phyloP scores from a whole-genome alignment of 2,329 filamentous ascomycete species.

The Gnomoniopsis smithogilvyi region DNA sequence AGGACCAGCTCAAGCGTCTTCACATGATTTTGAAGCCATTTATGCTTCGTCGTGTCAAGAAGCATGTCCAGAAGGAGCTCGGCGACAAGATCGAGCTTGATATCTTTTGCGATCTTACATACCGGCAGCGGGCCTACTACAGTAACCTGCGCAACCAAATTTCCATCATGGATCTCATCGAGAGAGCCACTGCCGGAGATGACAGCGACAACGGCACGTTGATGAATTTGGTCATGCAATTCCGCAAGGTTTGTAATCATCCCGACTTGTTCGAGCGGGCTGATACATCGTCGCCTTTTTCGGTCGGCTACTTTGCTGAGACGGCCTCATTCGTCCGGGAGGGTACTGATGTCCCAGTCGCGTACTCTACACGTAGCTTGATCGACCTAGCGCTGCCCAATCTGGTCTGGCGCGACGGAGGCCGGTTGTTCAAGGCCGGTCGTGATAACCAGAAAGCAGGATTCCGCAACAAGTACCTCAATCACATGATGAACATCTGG shows the following conservation, averaged over 20 bases:
- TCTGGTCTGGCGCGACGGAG: conserved; percentile 77
- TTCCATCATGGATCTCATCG: conserved; percentile 96
- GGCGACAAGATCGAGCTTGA: conserved; percentile 98
- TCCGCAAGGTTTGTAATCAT: conserved; percentile 98
- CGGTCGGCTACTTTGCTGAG: conserved; percentile 84
- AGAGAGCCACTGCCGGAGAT: conserved; percentile 91
- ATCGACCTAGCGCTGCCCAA: conserved; percentile 83
- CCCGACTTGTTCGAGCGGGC: conserved; percentile 95
- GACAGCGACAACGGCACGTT: conserved; percentile 92
- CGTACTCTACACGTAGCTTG: conserved; percentile 81
- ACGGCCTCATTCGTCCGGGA: conserved; percentile 94
- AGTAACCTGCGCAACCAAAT: conserved; percentile 92
- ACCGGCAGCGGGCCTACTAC: conserved; percentile 93
- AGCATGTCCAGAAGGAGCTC: conserved; percentile 97
- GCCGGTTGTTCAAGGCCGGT: conserved; percentile 71
- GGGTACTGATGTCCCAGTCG: conserved; percentile 72
- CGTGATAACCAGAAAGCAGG: conserved; percentile 72
- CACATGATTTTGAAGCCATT: conserved; percentile 99
- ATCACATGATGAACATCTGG: conserved; percentile 89
- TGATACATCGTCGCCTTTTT: conserved; percentile 83
- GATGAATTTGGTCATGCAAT: conserved; percentile 99
- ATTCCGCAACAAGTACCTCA: conserved; percentile 73
- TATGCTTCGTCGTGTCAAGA: conserved; percentile 99
- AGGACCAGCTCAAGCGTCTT: conserved; percentile 92
- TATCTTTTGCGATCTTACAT: conserved; percentile 94